Evolutionary conservation across 2,329 filamentous ascomycete species (phyloP).

Genomic region (Colletotrichum lindemuthianum): DNA sequence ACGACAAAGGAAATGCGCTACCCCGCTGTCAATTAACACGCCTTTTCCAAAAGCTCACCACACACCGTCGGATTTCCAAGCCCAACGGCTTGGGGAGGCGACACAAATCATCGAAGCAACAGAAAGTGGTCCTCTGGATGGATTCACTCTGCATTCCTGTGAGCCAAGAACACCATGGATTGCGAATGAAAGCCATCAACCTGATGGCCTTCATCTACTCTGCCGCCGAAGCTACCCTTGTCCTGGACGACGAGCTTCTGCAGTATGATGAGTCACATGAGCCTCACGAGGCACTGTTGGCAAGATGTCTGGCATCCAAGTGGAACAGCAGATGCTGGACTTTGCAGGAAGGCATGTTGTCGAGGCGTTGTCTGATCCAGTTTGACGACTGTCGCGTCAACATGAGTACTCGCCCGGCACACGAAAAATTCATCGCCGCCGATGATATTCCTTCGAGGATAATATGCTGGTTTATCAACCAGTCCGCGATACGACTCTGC

Average conservation of each 20-base stretch:
- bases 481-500: not conserved
- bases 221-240: not conserved
- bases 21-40: not conserved
- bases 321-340: constrained; percentile 10
- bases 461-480: too few relatives aligned
- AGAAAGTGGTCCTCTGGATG: constrained; percentile 4
- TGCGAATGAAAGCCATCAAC: not conserved
- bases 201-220: constrained; percentile 4
- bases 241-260: not conserved
- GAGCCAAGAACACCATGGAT: not conserved
- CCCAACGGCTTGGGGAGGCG: too few relatives aligned
- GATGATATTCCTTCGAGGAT: too few relatives aligned
- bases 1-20: not conserved
- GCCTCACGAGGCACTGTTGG: not conserved
- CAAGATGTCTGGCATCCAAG: not conserved
- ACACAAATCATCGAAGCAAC: too few relatives aligned
- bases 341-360: constrained; percentile 1
- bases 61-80: not conserved
- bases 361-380: not conserved
- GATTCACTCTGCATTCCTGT: constrained; percentile 5
- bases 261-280: not conserved
- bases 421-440: too few relatives aligned
- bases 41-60: not conserved
- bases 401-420: not conserved
- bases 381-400: not conserved